A percentile compares a stretch with the other conserved stretches of the same genome.
phyloP scores from a whole-genome alignment of 306 rosid species.

The Coriaria nepalensis region DNA sequence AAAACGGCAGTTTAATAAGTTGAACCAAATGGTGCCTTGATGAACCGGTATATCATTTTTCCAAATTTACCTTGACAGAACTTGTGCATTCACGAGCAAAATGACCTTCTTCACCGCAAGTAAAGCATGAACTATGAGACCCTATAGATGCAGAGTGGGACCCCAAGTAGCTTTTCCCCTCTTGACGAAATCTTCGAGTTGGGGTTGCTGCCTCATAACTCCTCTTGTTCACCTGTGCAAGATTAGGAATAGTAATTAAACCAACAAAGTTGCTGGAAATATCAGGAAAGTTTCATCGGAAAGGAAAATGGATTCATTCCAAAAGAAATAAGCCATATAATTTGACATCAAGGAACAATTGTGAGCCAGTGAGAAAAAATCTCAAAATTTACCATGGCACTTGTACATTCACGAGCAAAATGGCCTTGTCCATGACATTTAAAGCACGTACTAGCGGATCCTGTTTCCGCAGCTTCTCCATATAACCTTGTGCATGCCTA shows the following conservation, averaged over 20 bases:
- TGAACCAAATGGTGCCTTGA: too few species aligned
- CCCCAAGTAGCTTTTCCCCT: too few species aligned
- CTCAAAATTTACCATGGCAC: slow-evolving; percentile 28
- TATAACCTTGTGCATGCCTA: slow-evolving; percentile 53
- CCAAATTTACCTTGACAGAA: slow-evolving; percentile 27
- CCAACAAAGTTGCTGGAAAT: too few species aligned
- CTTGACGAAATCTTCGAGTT: too few species aligned
- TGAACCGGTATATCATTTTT: not conserved
- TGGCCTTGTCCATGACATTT: slow-evolving; percentile 83
- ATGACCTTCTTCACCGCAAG: slow-evolving; percentile 84
- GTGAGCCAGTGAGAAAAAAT: not conserved
- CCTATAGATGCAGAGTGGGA: slow-evolving; percentile 17
- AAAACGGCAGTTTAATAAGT: too few species aligned
- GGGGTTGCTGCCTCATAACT: too few species aligned
- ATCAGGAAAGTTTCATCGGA: too few species aligned
- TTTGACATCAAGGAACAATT: too few species aligned
- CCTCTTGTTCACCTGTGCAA: too few species aligned
- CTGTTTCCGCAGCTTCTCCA: slow-evolving; percentile 33
- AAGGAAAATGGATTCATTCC: too few species aligned
- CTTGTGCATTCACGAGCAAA: slow-evolving; percentile 74
- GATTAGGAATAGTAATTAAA: too few species aligned
- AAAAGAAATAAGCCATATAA: too few species aligned
- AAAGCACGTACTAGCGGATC: slow-evolving; percentile 47
- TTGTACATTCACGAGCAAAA: slow-evolving; percentile 77
- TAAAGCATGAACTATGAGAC: slow-evolving; percentile 51